phyloP scores from a whole-genome alignment of 2,329 filamentous ascomycete genomes.

The Dothideomycetidae sp. region DNA sequence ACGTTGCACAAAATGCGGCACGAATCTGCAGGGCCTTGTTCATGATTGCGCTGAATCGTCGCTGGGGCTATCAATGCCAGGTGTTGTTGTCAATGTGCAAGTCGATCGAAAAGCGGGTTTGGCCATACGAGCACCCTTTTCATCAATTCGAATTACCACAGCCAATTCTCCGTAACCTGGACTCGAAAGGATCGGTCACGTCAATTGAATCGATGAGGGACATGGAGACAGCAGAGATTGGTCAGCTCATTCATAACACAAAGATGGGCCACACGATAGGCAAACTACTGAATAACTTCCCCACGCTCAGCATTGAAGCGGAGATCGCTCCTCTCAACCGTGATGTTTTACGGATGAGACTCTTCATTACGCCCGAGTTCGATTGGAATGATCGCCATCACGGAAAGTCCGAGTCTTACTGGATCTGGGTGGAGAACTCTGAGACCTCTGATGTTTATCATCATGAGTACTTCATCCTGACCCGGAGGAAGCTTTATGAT shows the following conservation, averaged over 20 bases:
- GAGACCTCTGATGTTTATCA: slow-evolving; percentile 97
- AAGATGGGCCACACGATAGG: slow-evolving; percentile 71
- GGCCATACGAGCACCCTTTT: slow-evolving; percentile 88
- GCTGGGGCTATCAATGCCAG: slow-evolving; percentile 91
- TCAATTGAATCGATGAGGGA: slow-evolving; percentile 77
- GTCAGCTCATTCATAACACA: slow-evolving; percentile 78
- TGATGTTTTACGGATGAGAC: slow-evolving; percentile 81
- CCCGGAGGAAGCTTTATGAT: slow-evolving; percentile 75
- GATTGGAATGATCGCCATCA: slow-evolving; percentile 88
- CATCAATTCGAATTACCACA: slow-evolving; percentile 87
- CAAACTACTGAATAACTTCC: slow-evolving; percentile 77
- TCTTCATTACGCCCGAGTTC: slow-evolving; percentile 80
- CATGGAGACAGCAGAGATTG: slow-evolving; percentile 86
- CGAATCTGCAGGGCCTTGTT: slow-evolving; percentile 90
- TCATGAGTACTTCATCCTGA: slow-evolving; percentile 92
- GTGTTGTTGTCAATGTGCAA: slow-evolving; percentile 86
- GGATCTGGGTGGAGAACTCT: slow-evolving; percentile 98
- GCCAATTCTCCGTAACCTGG: slow-evolving; percentile 68
- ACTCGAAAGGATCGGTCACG: slow-evolving; percentile 57
- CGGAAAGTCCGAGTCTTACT: slow-evolving; percentile 89
- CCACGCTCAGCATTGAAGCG: slow-evolving; percentile 76
- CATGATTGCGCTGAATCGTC: slow-evolving; percentile 89
- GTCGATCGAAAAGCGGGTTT: slow-evolving; percentile 90
- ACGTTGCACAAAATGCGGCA: slow-evolving; percentile 88
- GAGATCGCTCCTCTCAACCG: slow-evolving; percentile 93